Base-by-base conservation (phyloP, 345 rosid species). In the Limnanthes douglasii region DNA sequence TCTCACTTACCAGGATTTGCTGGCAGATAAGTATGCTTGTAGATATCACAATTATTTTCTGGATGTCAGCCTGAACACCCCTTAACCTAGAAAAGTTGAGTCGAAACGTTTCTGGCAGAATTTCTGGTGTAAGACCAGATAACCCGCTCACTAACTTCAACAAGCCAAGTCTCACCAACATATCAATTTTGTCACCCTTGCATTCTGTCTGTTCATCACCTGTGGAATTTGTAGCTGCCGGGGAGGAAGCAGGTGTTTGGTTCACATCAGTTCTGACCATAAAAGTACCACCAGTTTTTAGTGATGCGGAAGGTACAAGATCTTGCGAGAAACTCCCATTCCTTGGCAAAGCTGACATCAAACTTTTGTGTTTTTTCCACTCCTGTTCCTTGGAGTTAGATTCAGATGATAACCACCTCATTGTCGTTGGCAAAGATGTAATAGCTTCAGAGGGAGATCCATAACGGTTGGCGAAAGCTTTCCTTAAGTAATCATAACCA, bases 221-320 rank as follows among this genome's bases (percentile, higher is more conserved):
- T 74, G 76, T n/a, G n/a, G n/a, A n/a, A n/a, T n/a, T n/a, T n/a
- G 45, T 50, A 46, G 44, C 51, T 31, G 57, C 24, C 1, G 41
- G 17, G 0, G 50, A 36, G 30, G 3, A 45, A n/a, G n/a, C n/a
- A n/a, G n/a, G 20, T 33, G 10, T 21, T 31, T 21, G 44, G 33
- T 45, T 52, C 26, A 38, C 54, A 48, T 45, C 39, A 24, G 38
- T 54, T 37, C 49, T 12, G 48, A 51, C 41, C 13, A 34, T 21
- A n/a, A 72, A 66, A 61, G 63, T 68, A 50, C 95, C 92, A 28
- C 98, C 98, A 1, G 92, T 73, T 66, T 62, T 75, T 4, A 88
- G 76, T 10, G 58, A n/a, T n/a, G n/a, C 34, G 16, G 69, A 28
- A 13, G 75, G 45, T 39, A 84, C 69, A 9, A 58, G 59, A 8